A percentile compares a stretch with the other conserved stretches of the same genome.
phyloP scores from a whole-genome alignment of 805 yeast species.

The Kluyveromyces lactis region DNA sequence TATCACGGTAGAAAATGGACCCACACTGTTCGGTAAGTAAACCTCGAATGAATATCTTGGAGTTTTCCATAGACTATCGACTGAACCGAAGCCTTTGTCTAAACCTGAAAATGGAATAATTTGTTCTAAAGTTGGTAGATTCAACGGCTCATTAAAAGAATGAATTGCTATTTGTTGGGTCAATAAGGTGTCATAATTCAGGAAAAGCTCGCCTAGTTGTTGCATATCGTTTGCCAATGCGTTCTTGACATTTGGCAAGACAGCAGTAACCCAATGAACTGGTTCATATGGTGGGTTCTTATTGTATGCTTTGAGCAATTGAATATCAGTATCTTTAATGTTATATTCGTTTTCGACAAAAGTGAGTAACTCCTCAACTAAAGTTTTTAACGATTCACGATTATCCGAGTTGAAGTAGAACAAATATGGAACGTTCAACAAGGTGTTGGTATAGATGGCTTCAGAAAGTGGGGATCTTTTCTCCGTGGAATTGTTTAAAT shows the following conservation, averaged over 20 bases:
- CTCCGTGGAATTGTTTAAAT: constrained; percentile 37
- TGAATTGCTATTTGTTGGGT: constrained; percentile 23
- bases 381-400: constrained; percentile 20
- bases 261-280: constrained; percentile 39
- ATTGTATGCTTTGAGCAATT: constrained; percentile 22
- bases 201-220: constrained; percentile 31
- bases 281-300: constrained; percentile 42
- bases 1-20: constrained; percentile 62
- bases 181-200: constrained; percentile 32
- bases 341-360: constrained; percentile 32
- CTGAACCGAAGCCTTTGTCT: constrained; percentile 36
- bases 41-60: constrained; percentile 58
- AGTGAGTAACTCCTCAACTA: constrained; percentile 39
- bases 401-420: constrained; percentile 35
- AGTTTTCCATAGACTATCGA: constrained; percentile 60
- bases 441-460: constrained; percentile 52
- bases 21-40: constrained; percentile 41
- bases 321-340: constrained; percentile 14
- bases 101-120: constrained; percentile 27
- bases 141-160: constrained; percentile 27
- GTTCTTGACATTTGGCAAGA: constrained; percentile 42
- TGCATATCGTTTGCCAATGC: constrained; percentile 36
- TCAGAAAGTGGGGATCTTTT: constrained; percentile 56
- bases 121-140: constrained; percentile 32
- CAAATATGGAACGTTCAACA: constrained; percentile 59